Conservation (phyloP, 371 early-diverging fungal species). For the Nematocida sp. region DNA sequence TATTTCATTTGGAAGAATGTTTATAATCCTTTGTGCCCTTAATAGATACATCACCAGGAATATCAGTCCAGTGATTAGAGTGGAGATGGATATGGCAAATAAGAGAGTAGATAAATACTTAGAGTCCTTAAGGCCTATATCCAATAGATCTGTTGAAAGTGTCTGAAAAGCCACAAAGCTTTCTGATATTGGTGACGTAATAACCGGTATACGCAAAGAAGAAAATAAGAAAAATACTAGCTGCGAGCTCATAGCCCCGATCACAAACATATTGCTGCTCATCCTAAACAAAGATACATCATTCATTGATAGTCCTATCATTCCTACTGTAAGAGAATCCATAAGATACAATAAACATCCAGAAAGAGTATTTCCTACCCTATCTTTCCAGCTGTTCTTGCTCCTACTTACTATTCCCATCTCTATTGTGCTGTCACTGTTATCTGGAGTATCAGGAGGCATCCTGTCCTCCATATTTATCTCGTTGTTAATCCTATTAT, state of each 20-base stretch:
- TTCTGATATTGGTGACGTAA: conserved; percentile 42
- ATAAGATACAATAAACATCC: conserved; percentile 27
- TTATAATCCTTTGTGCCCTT: background rate
- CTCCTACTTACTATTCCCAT: too few species aligned
- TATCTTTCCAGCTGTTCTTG: too few species aligned
- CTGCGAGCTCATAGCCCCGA: conserved; percentile 1
- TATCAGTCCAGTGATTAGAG: background rate
- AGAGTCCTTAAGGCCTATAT: background rate
- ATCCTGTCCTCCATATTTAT: too few species aligned
- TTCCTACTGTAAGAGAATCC: conserved; percentile 37
- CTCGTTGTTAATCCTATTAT: too few species aligned
- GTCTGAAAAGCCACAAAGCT: background rate
- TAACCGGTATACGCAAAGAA: conserved; percentile 30
- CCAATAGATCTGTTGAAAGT: background rate
- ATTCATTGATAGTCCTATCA: background rate
- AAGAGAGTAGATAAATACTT: conserved; percentile 14
- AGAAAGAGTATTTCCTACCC: background rate
- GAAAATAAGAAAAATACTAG: conserved; percentile 28
- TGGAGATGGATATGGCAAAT: conserved; percentile 3
- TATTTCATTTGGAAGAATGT: conserved; percentile 17
- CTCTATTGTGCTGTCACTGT: too few species aligned
- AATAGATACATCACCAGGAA: conserved; percentile 15
- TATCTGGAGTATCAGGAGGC: too few species aligned
- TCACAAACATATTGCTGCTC: conserved; percentile 23
- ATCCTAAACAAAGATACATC: background rate